These are phyloP conservation scores for Tricholoma flavovirens DNA, from an alignment of 768 basidiomycete genomes.

Conservation along the genomic window DNA sequence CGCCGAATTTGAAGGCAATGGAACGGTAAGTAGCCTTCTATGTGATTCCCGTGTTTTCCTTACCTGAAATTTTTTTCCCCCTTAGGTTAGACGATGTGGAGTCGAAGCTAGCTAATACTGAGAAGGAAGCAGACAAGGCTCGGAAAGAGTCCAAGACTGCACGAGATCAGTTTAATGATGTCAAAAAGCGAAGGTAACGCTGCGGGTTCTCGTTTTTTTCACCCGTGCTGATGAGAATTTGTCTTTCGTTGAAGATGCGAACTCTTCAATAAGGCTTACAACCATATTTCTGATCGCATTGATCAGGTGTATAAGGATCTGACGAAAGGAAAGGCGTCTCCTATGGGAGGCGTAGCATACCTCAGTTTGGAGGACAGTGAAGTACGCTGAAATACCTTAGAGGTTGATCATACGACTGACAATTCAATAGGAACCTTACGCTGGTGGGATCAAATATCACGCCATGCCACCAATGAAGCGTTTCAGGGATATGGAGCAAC, in stretches of 20 bases:
- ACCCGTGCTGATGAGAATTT: neutral
- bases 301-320: conserved; percentile 97
- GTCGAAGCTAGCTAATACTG: conserved; percentile 78
- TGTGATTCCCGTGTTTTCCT: neutral
- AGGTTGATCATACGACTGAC: neutral
- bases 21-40: conserved; percentile 54
- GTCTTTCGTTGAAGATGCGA: conserved; percentile 42
- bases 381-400: conserved; percentile 37
- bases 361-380: conserved; percentile 94
- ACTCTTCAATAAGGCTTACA: conserved; percentile 93
- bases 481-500: conserved; percentile 98
- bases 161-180: conserved; percentile 86
- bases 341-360: conserved; percentile 96
- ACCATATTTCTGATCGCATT: conserved; percentile 91
- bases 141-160: conserved; percentile 85
- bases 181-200: conserved; percentile 70
- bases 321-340: conserved; percentile 90
- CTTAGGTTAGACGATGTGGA: conserved; percentile 83
- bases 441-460: conserved; percentile 92
- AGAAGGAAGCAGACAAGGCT: conserved; percentile 88
- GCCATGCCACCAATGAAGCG: conserved; percentile 99
- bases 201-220: neutral
- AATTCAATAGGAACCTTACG: conserved; percentile 46
- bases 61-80: too few species aligned
- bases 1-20: conserved; percentile 95